Conservation (phyloP, 768 basidiomycete species). For the Paxillus involutus region DNA sequence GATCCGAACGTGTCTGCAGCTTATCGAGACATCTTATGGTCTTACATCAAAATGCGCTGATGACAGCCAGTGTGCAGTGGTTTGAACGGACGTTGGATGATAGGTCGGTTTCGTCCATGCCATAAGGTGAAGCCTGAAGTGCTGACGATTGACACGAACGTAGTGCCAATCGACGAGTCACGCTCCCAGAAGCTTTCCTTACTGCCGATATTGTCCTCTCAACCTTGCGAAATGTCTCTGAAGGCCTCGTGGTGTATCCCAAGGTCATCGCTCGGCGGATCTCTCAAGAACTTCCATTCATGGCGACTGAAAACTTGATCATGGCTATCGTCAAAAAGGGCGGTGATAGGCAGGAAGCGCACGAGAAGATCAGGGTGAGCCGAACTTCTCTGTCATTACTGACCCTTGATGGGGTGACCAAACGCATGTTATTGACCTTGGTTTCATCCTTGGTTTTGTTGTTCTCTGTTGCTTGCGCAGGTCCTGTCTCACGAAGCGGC, state of each 20-base stretch:
- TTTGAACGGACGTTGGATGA: conserved; percentile 98
- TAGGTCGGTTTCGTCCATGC: conserved; percentile 47
- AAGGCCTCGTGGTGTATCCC: conserved; percentile 99
- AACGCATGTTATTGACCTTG: conserved; percentile 10
- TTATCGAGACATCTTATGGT: conserved; percentile 95
- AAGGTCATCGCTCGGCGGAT: conserved; percentile 92
- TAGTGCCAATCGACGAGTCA: conserved; percentile 95
- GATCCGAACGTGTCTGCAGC: conserved; percentile 95
- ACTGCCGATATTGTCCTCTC: conserved; percentile 96
- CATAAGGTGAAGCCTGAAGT: neutral
- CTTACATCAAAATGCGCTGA: conserved; percentile 92
- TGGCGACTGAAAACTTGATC: conserved; percentile 99
- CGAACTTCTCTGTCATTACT: conserved; percentile 3
- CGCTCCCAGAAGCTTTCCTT: conserved; percentile 94
- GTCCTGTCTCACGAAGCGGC: conserved; percentile 95
- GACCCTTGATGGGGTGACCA: conserved; percentile 10
- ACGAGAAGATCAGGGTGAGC: conserved; percentile 88
- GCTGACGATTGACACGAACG: conserved; percentile 5
- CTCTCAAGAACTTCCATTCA: conserved; percentile 94
- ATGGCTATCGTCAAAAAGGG: conserved; percentile 97
- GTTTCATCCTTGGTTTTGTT: conserved; percentile 6
- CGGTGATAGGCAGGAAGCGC: conserved; percentile 94
- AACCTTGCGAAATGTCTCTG: conserved; percentile 94
- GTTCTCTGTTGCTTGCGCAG: conserved; percentile 32
- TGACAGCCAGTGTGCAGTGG: conserved; percentile 96